phyloP scores from a whole-genome alignment of 805 yeast genomes.

The Saccharomycopsis sp. region DNA sequence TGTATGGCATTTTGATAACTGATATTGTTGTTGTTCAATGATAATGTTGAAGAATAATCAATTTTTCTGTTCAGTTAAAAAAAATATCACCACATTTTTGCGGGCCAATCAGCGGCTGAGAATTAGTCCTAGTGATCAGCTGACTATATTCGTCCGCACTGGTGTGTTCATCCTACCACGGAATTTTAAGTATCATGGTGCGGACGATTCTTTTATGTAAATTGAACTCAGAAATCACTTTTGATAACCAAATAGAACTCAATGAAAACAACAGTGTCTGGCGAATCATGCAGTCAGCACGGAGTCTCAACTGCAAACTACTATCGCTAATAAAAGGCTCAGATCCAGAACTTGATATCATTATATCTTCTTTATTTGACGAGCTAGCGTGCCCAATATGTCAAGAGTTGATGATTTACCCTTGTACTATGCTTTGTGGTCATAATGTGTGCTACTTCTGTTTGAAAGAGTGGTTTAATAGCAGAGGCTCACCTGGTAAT shows the following conservation, averaged over 20 bases:
- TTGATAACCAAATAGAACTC: neutral
- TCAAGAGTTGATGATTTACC: slow-evolving; percentile 2
- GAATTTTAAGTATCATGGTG: neutral
- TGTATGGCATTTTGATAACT: slow-evolving; percentile 17
- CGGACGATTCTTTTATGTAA: neutral
- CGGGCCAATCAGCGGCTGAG: no score
- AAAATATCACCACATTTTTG: slow-evolving; percentile 3
- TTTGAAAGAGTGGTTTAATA: slow-evolving; percentile 10
- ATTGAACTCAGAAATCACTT: neutral
- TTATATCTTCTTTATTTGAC: neutral
- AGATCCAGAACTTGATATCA: neutral
- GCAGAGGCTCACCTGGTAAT: neutral
- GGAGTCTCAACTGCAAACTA: no score
- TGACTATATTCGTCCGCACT: neutral
- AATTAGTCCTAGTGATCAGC: neutral
- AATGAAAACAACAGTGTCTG: neutral
- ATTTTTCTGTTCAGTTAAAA: neutral
- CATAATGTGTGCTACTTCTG: slow-evolving; percentile 6
- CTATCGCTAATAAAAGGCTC: no score
- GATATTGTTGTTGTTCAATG: neutral
- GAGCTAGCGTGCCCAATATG: slow-evolving; percentile 2
- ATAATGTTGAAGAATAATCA: neutral
- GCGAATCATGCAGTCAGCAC: no score
- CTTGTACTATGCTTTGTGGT: slow-evolving; percentile 7
- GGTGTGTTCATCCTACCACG: neutral